Evolutionary conservation across 2,329 filamentous ascomycete species (phyloP).

Genomic region (Aspergillus novofumigatus): DNA sequence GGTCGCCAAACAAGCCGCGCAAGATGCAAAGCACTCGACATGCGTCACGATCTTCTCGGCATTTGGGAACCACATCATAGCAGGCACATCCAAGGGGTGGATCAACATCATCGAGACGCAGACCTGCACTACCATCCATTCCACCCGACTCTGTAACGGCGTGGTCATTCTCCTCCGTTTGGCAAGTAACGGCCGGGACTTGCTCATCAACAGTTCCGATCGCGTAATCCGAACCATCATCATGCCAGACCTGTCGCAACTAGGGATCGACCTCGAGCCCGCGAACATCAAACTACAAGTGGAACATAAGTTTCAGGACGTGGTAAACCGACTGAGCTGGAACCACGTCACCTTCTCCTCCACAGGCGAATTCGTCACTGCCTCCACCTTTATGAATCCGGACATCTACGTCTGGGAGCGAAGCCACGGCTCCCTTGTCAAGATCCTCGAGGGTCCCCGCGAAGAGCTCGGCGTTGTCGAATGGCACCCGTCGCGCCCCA

Average conservation of each 20-base stretch:
- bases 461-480: conserved; percentile 96
- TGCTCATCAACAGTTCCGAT: conserved; percentile 91
- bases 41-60: conserved; percentile 87
- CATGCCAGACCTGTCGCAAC: conserved; percentile 66
- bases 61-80: conserved; percentile 80
- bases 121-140: conserved; percentile 79
- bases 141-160: conserved; percentile 79
- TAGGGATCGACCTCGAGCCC: conserved; percentile 62
- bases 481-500: conserved; percentile 86
- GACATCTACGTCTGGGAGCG: conserved; percentile 99
- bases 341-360: conserved; percentile 95
- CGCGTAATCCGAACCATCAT: conserved; percentile 91
- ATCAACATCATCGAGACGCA: conserved; percentile 88
- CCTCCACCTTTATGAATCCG: conserved; percentile 96
- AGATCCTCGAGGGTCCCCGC: conserved; percentile 93
- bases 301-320: conserved; percentile 97
- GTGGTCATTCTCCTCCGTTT: conserved; percentile 85
- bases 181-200: conserved; percentile 75
- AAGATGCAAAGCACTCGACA: conserved; percentile 92
- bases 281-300: conserved; percentile 85
- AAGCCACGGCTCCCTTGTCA: conserved; percentile 85
- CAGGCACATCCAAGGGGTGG: conserved; percentile 92
- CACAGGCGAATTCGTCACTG: conserved; percentile 91
- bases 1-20: conserved; percentile 80
- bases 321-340: conserved; percentile 92